Evolutionary conservation across 371 early-diverging fungal genomes (phyloP), one percentile per base, ranked within the genome.

Genomic region (Basidiobolus meristosporus): DNA sequence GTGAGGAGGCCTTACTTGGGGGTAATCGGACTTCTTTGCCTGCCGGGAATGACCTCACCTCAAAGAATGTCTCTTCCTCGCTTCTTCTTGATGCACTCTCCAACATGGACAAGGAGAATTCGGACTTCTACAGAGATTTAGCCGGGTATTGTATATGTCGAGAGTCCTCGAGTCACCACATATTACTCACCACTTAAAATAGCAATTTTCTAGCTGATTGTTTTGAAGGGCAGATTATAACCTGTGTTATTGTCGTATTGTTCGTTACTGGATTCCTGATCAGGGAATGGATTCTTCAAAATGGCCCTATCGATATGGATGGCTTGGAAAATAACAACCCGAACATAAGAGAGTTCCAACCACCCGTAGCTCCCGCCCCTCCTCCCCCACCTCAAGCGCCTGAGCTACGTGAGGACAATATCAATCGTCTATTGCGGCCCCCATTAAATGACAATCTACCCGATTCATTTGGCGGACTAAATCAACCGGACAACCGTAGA

Each of bases 141-240:
- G 21, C 35, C 12, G 40, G 40, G 23, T 18, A 35, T 23, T n/a
- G 23, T 7, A 26, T 39, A 18, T 45, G 45, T 39, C 37, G 34
- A 39, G 17, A 26, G 19, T 35, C 38, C n/a, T 40, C 29, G 40
- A 34, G 39, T 19, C 3, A 30, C 34, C 15, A 19, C 31, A 15
- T 34, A 34, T 39, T 16, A 26, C 26, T 26, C 26, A 26, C 26
- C 9, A 9, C 26, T 26, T 40, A 18, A 12, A 18, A 10, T 49
- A 78, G 81, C 36, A 52, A 59, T 21, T 76, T 88, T 44, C 51
- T 78, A 10, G 47, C 74, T 20, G 88, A 89, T 52, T 82, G 85
- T 31, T 73, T 88, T 40, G 87, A 92, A 46, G 92, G 92, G 0
- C 80, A 82, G 37, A 68, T 85, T 22, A 77, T 90, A 33, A 77